Percentiles rank a stretch among this genome's conserved stretches.
Evolutionary conservation across 2,329 filamentous ascomycete species (phyloP).

Genomic region (Plenodomus biglobosus): DNA sequence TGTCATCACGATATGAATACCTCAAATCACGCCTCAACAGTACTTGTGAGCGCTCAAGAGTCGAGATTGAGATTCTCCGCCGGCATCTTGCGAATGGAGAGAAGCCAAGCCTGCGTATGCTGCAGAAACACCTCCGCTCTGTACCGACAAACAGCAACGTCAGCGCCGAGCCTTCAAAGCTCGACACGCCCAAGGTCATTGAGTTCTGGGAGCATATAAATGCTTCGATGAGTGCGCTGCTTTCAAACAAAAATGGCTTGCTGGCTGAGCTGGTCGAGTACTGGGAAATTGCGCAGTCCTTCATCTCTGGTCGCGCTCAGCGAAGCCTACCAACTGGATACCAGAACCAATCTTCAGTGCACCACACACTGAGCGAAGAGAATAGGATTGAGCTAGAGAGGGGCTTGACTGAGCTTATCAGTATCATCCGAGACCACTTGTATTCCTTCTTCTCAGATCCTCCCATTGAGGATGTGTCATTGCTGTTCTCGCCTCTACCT

Average conservation of each 20-base stretch:
- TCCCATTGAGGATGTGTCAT: slow-evolving; percentile 86
- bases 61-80: slow-evolving; percentile 89
- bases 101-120: slow-evolving; percentile 66
- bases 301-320: slow-evolving; percentile 84
- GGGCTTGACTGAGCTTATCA: slow-evolving; percentile 79
- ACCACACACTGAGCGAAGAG: slow-evolving; percentile 76
- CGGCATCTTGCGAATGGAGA: slow-evolving; percentile 75
- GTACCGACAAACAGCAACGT: slow-evolving; percentile 66
- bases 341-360: slow-evolving; percentile 75
- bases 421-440: slow-evolving; percentile 76
- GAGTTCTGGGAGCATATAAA: slow-evolving; percentile 93
- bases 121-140: slow-evolving; percentile 75
- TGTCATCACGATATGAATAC: slow-evolving; percentile 84
- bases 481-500: slow-evolving; percentile 79
- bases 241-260: slow-evolving; percentile 74
- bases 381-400: slow-evolving; percentile 72
- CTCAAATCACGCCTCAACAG: slow-evolving; percentile 81
- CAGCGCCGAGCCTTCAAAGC: slow-evolving; percentile 56
- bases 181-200: slow-evolving; percentile 79
- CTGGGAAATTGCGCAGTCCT: slow-evolving; percentile 88
- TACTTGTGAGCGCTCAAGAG: slow-evolving; percentile 80
- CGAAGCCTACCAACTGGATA: slow-evolving; percentile 76
- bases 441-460: slow-evolving; percentile 82
- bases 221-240: slow-evolving; percentile 69
- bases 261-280: slow-evolving; percentile 90